These are phyloP conservation scores for Kodamaea fungicola DNA, from an alignment of 1,139 yeast genomes.

Conservation along the genomic window DNA sequence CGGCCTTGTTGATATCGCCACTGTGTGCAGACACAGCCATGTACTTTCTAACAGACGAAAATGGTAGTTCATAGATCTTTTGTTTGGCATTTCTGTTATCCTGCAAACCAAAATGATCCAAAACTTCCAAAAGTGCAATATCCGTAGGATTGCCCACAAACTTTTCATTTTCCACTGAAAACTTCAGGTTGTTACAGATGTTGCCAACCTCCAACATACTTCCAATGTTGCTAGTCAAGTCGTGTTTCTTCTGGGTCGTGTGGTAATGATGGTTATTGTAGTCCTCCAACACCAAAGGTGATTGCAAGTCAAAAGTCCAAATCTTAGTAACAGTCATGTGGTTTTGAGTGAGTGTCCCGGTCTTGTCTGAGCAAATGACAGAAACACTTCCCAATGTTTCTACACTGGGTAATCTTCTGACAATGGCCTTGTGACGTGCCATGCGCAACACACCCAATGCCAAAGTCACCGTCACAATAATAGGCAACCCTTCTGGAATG, in stretches of 20 bases:
- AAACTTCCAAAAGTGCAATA: conserved; percentile 77
- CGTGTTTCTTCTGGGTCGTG: conserved; percentile 27
- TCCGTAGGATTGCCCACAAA: conserved; percentile 93
- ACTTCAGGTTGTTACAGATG: conserved; percentile 78
- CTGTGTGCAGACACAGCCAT: conserved; percentile 77
- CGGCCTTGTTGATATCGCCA: conserved; percentile 54
- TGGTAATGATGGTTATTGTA: conserved; percentile 25
- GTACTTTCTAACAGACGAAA: conserved; percentile 78
- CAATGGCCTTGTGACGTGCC: conserved; percentile 92
- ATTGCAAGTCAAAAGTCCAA: conserved; percentile 74
- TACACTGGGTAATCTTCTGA: conserved; percentile 87
- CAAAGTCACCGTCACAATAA: conserved; percentile 91
- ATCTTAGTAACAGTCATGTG: conserved; percentile 88
- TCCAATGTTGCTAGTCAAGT: conserved; percentile 50
- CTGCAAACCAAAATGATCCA: conserved; percentile 65
- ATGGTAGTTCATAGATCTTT: conserved; percentile 74
- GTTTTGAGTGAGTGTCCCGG: conserved; percentile 92
- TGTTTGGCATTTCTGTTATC: conserved; percentile 62
- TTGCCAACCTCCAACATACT: conserved; percentile 65
- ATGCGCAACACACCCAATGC: conserved; percentile 93
- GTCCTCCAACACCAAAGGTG: conserved; percentile 46
- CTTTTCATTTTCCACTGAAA: conserved; percentile 64
- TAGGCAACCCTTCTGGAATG: conserved; percentile 95
- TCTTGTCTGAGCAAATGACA: conserved; percentile 91
- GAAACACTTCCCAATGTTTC: conserved; percentile 95